Conservation (phyloP, 345 rosid genomes). For the Linum usitatissimum region DNA sequence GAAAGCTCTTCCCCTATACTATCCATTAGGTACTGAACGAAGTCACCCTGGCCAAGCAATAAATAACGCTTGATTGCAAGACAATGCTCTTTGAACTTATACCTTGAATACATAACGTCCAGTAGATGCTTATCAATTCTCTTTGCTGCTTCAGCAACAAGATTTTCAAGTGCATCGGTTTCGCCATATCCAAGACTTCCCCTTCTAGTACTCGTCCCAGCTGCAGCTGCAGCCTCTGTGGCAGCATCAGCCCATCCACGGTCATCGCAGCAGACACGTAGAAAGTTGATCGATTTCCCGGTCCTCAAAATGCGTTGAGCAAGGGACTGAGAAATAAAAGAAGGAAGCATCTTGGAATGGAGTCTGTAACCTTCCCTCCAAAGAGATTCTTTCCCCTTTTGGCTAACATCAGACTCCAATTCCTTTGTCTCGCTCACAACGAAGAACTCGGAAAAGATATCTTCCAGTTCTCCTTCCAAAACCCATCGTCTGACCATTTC, state of each 20-base stretch:
- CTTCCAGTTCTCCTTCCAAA: constrained; percentile 95
- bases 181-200: constrained; percentile 96
- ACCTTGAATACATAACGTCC: constrained; percentile 71
- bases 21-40: constrained; percentile 93
- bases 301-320: constrained; percentile 91
- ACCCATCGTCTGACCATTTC: constrained; percentile 99
- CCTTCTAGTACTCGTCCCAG: constrained; percentile 82
- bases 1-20: constrained; percentile 88
- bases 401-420: constrained; percentile 51
- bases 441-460: constrained; percentile 82
- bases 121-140: constrained; percentile 86
- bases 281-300: constrained; percentile 92
- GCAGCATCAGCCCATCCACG: constrained; percentile 95
- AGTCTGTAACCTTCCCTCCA: constrained; percentile 98
- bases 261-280: constrained; percentile 92
- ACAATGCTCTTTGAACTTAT: constrained; percentile 85
- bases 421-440: constrained; percentile 55
- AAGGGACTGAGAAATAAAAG: constrained; percentile 78
- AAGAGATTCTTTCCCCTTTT: constrained; percentile 85
- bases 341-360: constrained; percentile 80
- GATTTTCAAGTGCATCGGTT: constrained; percentile 86
- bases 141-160: constrained; percentile 85
- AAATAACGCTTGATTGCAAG: constrained; percentile 92
- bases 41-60: constrained; percentile 95
- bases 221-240: constrained; percentile 81